Evolutionary conservation across 2,329 filamentous ascomycete genomes (phyloP), one percentile per base, ranked within the genome.

Genomic region (Hypocreales sp.): DNA sequence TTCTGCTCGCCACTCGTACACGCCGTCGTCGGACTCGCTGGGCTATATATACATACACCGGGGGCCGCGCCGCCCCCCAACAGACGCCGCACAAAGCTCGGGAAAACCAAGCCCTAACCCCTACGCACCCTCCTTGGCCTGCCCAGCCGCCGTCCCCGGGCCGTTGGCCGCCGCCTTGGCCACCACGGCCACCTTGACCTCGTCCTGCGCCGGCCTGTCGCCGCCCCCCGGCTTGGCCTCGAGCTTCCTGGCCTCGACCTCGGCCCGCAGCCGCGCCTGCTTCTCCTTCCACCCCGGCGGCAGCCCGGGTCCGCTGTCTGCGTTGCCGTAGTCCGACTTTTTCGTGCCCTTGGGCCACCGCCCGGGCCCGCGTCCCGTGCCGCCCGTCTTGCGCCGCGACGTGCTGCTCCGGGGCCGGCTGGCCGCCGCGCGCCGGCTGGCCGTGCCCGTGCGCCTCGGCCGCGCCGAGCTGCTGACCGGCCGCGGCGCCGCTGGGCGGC

Each of bases 301-400:
- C 12, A 76, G 50, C 3, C 72, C 72, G 3, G 72, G 72, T 1
- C 71, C 72, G 38, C 71, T 75, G 19, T 69, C 67, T 1, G 72
- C 72, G 34, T 75, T 75, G 0, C 71, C 71, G 31, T 77, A 77
- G 40, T 77, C 72, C 21, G 66, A 66, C 45, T 77, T 77, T 48
- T 74, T 77, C 0, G 71, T 75, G 5, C 72, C 72, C 43, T 76
- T 77, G 1, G 72, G 72, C 69, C 70, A 77, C 22, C 72, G 60
- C 0, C 72, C 72, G 1, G 72, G 72, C 0, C 72, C 72, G 27
- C 72, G 62, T 3, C 72, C 72, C 1, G 72, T 77, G 4, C 72
- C 71, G 3, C 72, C 70, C 5, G 61, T 56, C 47, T 68, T 73
- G 24, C 67, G 57, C 27, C 65, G 60, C 10, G 56, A 47, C 32